Percentiles rank a stretch among this genome's conserved stretches.
Conservation (phyloP, 2,329 filamentous ascomycete genomes). For the Apiospora phragmitis region DNA sequence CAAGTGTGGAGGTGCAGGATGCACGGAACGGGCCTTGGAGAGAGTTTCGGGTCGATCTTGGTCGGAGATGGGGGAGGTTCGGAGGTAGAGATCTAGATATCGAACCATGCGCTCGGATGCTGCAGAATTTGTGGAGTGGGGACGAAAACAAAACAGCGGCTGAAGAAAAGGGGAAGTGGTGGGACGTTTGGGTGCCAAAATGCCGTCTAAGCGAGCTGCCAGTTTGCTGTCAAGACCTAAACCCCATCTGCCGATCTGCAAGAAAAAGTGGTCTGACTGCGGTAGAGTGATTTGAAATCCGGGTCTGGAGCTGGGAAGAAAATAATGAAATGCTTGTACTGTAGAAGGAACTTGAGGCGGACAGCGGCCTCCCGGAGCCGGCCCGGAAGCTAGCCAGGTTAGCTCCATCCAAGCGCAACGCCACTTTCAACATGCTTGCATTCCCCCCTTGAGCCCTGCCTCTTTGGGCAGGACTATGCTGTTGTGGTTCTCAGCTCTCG, state of each 20-base stretch:
- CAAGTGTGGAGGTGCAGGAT: not conserved
- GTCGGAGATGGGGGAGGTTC: not conserved
- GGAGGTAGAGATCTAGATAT: not conserved
- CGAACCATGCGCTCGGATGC: not conserved
- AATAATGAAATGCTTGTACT: not conserved
- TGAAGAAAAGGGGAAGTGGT: not conserved
- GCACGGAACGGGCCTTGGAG: not conserved
- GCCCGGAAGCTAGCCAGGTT: not conserved
- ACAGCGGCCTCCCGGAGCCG: not conserved
- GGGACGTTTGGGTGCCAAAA: not conserved
- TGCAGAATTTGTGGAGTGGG: not conserved
- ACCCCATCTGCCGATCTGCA: not conserved
- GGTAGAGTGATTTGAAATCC: not conserved
- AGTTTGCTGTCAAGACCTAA: not conserved
- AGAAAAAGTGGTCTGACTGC: not conserved
- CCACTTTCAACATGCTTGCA: not conserved
- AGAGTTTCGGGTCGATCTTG: not conserved
- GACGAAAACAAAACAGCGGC: not conserved
- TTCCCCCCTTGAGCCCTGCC: not conserved
- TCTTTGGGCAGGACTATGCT: not conserved
- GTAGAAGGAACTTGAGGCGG: not conserved
- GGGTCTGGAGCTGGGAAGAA: not conserved
- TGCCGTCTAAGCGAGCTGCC: not conserved
- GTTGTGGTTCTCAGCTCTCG: not conserved
- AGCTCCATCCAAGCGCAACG: not conserved